Base-by-base conservation (phyloP, 306 rosid species). In the Quercus agrifolia region DNA sequence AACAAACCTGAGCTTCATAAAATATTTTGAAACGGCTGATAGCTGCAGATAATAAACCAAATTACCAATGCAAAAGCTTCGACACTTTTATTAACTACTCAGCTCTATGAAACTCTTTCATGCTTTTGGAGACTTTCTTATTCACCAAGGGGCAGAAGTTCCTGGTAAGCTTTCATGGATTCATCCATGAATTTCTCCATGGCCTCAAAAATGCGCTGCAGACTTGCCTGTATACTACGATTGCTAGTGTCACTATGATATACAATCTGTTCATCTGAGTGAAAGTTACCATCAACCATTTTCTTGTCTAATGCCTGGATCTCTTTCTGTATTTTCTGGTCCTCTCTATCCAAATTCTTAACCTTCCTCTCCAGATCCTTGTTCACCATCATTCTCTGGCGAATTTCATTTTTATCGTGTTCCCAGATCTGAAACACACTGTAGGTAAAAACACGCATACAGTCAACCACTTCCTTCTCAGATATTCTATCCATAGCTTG, bases 161-260 rank as follows among this genome's bases (percentile, higher is more conserved):
- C 99, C 83, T 91, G 97, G 2, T 93, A 96, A 56, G 87, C 92
- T 89, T 61, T 91, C 83, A 80, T 86, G 57, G 94, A 90, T 75
- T 82, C 83, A 4, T 87, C 90, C 0, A 91, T 90, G 83, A 96
- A 96, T 86, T 85, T 96, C 87, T 96, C 98, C 97, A 96, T 91
- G 76, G 98, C 93, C 89, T 96, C 97, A 72, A 96, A 96, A 82
- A 93, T 89, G 66, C 90, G 88, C 85, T 89, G 97, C 89, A 96
- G 84, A 83, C 97, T 82, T 51, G 92, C 92, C 78, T 93, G 98
- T 35, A 96, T 86, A 73, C 89, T 90, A 79, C 81, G 59, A 84
- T 52, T 88, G 87, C 96, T 89, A 78, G 94, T 89, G 84, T 96
- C 94, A 70, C 92, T 88, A 70, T 82, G 98, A 83, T 86, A 89